Conservation (phyloP, 352 stramenopile genomes). For the Phytophthora pini region DNA sequence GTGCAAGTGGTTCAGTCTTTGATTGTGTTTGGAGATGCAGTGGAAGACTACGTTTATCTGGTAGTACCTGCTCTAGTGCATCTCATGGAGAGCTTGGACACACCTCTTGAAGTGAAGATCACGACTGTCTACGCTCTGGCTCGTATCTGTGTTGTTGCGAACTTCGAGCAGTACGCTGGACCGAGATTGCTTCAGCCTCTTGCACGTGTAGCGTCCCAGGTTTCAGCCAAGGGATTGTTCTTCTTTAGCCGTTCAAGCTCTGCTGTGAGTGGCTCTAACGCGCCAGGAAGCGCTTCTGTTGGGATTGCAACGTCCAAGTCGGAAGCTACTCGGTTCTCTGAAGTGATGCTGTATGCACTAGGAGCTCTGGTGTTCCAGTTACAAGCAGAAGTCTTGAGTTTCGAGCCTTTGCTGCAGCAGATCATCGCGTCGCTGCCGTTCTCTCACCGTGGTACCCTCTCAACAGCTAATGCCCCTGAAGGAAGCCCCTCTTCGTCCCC, state of each 20-base stretch:
- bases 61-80: constrained; percentile 94
- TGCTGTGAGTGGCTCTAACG: constrained; percentile 12
- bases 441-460: constrained; percentile 34
- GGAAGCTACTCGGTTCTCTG: constrained; percentile 73
- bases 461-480: constrained; percentile 25
- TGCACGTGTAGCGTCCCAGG: constrained; percentile 76
- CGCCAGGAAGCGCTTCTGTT: constrained; percentile 18
- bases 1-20: constrained; percentile 89
- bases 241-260: constrained; percentile 57
- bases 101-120: constrained; percentile 78
- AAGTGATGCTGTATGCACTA: constrained; percentile 81
- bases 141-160: constrained; percentile 67
- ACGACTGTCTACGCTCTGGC: constrained; percentile 76
- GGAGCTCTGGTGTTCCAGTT: constrained; percentile 78
- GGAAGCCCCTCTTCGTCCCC: constrained; percentile 35
- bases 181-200: constrained; percentile 74
- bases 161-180: constrained; percentile 84
- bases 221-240: constrained; percentile 74
- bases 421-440: constrained; percentile 68
- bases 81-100: constrained; percentile 93
- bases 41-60: constrained; percentile 96
- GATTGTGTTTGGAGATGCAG: constrained; percentile 91
- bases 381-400: constrained; percentile 76
- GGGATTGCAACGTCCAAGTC: constrained; percentile 66
- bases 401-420: constrained; percentile 72